phyloP scores from a whole-genome alignment of 108 stramenopile species.

The Cyclotella choctawhatcheeana region DNA sequence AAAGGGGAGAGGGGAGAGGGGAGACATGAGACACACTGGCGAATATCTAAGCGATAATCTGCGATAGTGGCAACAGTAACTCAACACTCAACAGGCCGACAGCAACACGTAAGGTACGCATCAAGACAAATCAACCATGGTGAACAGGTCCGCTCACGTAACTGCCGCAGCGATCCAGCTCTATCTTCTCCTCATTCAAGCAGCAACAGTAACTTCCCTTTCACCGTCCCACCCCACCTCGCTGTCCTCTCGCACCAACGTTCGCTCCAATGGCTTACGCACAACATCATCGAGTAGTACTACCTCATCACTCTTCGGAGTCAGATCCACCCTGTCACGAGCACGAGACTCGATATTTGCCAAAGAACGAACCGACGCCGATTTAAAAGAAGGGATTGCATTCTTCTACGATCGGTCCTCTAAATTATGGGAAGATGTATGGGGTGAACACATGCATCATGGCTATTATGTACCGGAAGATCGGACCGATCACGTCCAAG shows the following conservation, averaged over 20 bases:
- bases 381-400: constrained; percentile 95
- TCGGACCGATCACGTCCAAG: constrained; percentile 80
- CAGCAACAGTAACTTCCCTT: background rate
- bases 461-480: constrained; percentile 87
- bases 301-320: constrained; percentile 40
- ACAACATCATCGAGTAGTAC: background rate
- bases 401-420: constrained; percentile 94
- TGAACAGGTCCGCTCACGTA: too few species aligned
- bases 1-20: too few species aligned
- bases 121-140: too few species aligned
- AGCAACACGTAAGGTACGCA: too few species aligned
- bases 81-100: too few species aligned
- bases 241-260: background rate
- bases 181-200: background rate
- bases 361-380: constrained; percentile 74
- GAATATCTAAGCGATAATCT: too few species aligned
- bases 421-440: constrained; percentile 94
- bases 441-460: constrained; percentile 93
- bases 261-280: background rate
- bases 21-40: too few species aligned
- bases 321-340: constrained; percentile 45
- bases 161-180: background rate
- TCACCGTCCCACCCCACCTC: constrained; percentile 5
- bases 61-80: too few species aligned
- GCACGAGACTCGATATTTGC: constrained; percentile 69